These are phyloP conservation scores for Fagopyrum esculentum DNA, from an alignment of 148 eudicot species.

Conservation along the genomic window DNA sequence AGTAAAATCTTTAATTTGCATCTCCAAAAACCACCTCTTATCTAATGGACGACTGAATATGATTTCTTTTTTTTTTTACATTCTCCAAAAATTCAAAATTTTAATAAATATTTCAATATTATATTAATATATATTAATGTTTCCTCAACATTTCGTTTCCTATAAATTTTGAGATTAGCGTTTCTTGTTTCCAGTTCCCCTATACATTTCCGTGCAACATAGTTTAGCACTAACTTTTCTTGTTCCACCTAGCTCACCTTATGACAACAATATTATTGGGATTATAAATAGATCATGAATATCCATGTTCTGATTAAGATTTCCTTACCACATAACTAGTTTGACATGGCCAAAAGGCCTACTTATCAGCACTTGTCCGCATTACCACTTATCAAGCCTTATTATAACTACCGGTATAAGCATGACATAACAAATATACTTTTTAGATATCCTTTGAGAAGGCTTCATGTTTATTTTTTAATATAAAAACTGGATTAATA, in stretches of 20 bases:
- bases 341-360: background rate
- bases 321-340: background rate
- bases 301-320: background rate
- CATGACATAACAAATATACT: background rate
- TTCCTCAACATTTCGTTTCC: too few relatives aligned
- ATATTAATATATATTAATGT: too few relatives aligned
- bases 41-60: too few relatives aligned
- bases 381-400: background rate
- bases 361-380: background rate
- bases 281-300: background rate
- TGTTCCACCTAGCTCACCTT: background rate
- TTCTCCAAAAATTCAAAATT: too few relatives aligned
- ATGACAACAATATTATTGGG: background rate
- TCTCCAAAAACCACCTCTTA: too few relatives aligned
- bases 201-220: too few relatives aligned
- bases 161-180: too few relatives aligned
- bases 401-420: background rate
- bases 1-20: too few relatives aligned
- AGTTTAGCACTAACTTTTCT: background rate
- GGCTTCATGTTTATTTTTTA: background rate
- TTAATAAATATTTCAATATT: too few relatives aligned
- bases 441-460: background rate
- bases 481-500: background rate
- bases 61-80: too few relatives aligned
- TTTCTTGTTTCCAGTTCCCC: too few relatives aligned